phyloP scores from a whole-genome alignment of 257 asterid genomes.

The Buddleja alternifolia region DNA sequence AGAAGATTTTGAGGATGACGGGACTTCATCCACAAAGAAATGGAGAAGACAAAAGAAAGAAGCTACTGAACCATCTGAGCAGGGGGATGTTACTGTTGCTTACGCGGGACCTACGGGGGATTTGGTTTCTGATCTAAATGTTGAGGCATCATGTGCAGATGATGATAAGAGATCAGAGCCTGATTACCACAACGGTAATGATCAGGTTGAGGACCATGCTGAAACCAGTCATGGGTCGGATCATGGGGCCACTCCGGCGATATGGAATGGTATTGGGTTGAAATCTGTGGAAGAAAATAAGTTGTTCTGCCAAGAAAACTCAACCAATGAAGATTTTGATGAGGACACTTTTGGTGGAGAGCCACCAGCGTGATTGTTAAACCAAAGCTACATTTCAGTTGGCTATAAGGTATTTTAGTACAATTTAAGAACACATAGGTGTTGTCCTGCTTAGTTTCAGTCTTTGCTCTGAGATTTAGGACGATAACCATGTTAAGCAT shows the following conservation, averaged over 20 bases:
- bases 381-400: slow-evolving; percentile 14
- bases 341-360: slow-evolving; percentile 67
- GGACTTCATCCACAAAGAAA: slow-evolving; percentile 97
- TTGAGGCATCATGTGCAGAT: slow-evolving; percentile 54
- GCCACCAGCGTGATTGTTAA: slow-evolving; percentile 48
- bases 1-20: slow-evolving; percentile 99
- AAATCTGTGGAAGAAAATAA: slow-evolving; percentile 54
- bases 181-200: slow-evolving; percentile 49
- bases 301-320: slow-evolving; percentile 78
- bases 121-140: slow-evolving; percentile 68
- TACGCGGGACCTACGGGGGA: slow-evolving; percentile 59
- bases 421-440: slow-evolving; percentile 21
- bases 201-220: slow-evolving; percentile 53
- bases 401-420: slow-evolving; percentile 36
- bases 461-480: slow-evolving; percentile 19
- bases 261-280: slow-evolving; percentile 51
- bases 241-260: slow-evolving; percentile 38
- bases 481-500: slow-evolving; percentile 7
- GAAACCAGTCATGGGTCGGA: slow-evolving; percentile 51
- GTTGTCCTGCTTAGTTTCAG: slow-evolving; percentile 24
- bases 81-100: slow-evolving; percentile 67
- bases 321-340: slow-evolving; percentile 71
- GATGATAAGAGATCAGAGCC: slow-evolving; percentile 66
- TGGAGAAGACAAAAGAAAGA: slow-evolving; percentile 97
- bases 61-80: slow-evolving; percentile 71